Evolutionary conservation across 352 stramenopile species (phyloP).

Genomic region (Poterioochromonas sp.): DNA sequence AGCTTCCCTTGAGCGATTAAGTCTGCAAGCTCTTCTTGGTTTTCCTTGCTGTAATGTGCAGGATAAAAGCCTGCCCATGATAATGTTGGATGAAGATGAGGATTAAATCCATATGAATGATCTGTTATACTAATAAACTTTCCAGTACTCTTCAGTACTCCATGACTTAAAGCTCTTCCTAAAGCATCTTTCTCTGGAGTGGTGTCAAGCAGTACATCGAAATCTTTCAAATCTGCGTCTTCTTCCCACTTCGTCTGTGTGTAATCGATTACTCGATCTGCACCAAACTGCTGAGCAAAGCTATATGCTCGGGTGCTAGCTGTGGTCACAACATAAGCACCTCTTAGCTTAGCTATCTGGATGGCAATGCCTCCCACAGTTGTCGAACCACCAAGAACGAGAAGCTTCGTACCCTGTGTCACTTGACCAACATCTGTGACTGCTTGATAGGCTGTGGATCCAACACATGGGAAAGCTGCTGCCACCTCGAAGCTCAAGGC

Average conservation of each 20-base stretch:
- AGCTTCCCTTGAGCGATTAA: not conserved
- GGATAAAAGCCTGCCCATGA: slow-evolving; percentile 38
- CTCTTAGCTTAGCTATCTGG: slow-evolving; percentile 36
- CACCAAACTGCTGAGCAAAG: slow-evolving; percentile 37
- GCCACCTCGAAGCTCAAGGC: slow-evolving; percentile 35
- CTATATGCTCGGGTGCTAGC: slow-evolving; percentile 30
- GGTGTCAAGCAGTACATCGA: slow-evolving; percentile 40
- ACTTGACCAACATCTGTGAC: slow-evolving; percentile 23
- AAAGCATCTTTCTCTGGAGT: no score
- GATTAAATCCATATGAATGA: slow-evolving; percentile 34
- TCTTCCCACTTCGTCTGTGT: slow-evolving; percentile 28
- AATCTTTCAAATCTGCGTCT: slow-evolving; percentile 29
- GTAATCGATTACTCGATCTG: slow-evolving; percentile 37
- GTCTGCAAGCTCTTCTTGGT: slow-evolving; percentile 33
- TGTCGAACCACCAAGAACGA: slow-evolving; percentile 39
- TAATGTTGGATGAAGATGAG: slow-evolving; percentile 33
- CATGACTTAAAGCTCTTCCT: no score
- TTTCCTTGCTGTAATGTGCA: slow-evolving; percentile 19
- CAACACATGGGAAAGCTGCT: slow-evolving; percentile 36
- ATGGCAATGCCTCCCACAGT: slow-evolving; percentile 38
- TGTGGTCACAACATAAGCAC: slow-evolving; percentile 36
- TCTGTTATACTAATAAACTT: slow-evolving; percentile 37
- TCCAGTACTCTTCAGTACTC: slow-evolving; percentile 35
- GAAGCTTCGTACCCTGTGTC: slow-evolving; percentile 34
- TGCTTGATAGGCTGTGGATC: slow-evolving; percentile 38